Evolutionary conservation across 2,329 filamentous ascomycete species (phyloP).

Genomic region (Aspergillus terreus): DNA sequence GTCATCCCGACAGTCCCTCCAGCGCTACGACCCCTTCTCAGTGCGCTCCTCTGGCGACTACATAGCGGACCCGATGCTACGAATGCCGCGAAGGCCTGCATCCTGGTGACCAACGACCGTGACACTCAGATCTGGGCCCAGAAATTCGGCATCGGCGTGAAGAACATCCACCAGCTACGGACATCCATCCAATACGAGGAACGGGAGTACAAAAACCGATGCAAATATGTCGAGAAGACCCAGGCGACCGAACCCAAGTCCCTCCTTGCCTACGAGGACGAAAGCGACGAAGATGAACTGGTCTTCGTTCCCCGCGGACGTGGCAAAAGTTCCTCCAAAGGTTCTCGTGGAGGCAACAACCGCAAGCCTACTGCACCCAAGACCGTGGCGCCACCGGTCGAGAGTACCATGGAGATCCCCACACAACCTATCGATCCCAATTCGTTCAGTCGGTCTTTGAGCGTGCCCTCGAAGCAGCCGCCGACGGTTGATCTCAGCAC

Average conservation of each 20-base stretch:
- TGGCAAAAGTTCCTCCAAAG: slow-evolving; percentile 30
- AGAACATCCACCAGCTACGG: slow-evolving; percentile 47
- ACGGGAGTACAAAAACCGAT: slow-evolving; percentile 42
- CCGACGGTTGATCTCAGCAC: slow-evolving; percentile 28
- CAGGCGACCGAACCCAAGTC: slow-evolving; percentile 39
- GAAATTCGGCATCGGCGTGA: slow-evolving; percentile 45
- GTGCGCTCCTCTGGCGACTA: slow-evolving; percentile 44
- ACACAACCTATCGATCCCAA: slow-evolving; percentile 47
- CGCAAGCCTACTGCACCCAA: slow-evolving; percentile 29
- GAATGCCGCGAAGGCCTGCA: slow-evolving; percentile 34
- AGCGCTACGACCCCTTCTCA: slow-evolving; percentile 41
- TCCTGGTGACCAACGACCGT: slow-evolving; percentile 44
- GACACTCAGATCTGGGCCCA: slow-evolving; percentile 43
- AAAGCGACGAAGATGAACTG: slow-evolving; percentile 47
- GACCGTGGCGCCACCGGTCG: slow-evolving; percentile 19
- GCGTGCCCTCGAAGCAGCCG: slow-evolving; percentile 23
- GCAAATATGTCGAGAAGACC: slow-evolving; percentile 44
- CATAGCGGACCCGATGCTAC: slow-evolving; percentile 33
- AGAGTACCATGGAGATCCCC: slow-evolving; percentile 40
- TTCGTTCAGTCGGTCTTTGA: slow-evolving; percentile 44
- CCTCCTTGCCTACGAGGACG: slow-evolving; percentile 46
- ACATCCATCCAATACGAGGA: slow-evolving; percentile 47
- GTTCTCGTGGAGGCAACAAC: slow-evolving; percentile 22
- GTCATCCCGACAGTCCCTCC: slow-evolving; percentile 37
- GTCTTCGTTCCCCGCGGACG: slow-evolving; percentile 44